phyloP scores from a whole-genome alignment of 768 basidiomycete species.

The Kwoniella sp. region DNA sequence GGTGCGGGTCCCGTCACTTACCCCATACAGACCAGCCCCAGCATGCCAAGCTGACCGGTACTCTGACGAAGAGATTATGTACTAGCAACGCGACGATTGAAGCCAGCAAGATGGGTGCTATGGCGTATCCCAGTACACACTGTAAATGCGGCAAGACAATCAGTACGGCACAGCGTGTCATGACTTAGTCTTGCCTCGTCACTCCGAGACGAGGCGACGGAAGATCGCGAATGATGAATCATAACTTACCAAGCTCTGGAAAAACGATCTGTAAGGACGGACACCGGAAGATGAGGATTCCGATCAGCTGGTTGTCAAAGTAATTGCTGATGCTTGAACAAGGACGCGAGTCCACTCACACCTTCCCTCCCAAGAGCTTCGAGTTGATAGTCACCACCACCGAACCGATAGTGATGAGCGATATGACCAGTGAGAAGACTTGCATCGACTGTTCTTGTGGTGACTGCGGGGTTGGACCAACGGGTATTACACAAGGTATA shows the following conservation, averaged over 20 bases:
- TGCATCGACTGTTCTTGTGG: constrained; percentile 78
- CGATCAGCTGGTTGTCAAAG: not conserved
- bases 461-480: too few species aligned
- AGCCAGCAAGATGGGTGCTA: constrained; percentile 88
- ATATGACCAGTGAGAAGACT: constrained; percentile 91
- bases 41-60: constrained; percentile 78
- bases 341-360: constrained; percentile 40
- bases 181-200: not conserved
- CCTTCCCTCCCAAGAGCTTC: constrained; percentile 64
- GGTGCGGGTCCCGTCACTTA: constrained; percentile 58
- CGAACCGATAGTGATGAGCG: constrained; percentile 86
- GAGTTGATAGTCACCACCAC: constrained; percentile 93
- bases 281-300: constrained; percentile 7
- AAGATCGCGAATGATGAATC: not conserved
- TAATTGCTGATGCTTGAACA: too few species aligned
- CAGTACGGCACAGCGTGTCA: constrained; percentile 3
- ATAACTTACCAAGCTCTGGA: constrained; percentile 72
- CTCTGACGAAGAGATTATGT: constrained; percentile 75
- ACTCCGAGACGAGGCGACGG: too few species aligned
- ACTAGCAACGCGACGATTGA: constrained; percentile 84
- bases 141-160: constrained; percentile 14
- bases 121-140: constrained; percentile 91
- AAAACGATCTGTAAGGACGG: constrained; percentile 71
- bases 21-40: constrained; percentile 99
- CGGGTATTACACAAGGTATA: too few species aligned